A percentile compares a stretch with the other conserved stretches of the same genome.
phyloP scores from a whole-genome alignment of 2,329 filamentous ascomycete genomes.

The Aphanocladium album region DNA sequence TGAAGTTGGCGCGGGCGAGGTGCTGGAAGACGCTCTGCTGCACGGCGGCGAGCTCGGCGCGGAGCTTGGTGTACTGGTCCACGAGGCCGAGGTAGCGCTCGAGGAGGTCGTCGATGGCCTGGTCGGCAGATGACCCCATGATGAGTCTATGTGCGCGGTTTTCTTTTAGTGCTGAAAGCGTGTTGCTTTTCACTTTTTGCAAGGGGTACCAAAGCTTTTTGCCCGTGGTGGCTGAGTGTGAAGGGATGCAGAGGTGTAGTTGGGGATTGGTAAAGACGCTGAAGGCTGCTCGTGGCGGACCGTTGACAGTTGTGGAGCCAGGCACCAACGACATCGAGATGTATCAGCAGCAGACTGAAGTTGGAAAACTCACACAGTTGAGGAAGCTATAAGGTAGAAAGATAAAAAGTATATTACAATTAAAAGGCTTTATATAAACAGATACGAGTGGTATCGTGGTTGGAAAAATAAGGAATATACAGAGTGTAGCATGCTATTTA shows the following conservation, averaged over 20 bases:
- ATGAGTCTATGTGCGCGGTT: not conserved
- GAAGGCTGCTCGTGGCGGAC: not conserved
- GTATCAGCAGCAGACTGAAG: too few species aligned
- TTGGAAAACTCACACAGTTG: too few species aligned
- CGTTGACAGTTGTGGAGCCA: not conserved
- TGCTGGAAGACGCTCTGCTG: constrained; percentile 53
- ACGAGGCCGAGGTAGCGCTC: constrained; percentile 61
- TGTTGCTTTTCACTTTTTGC: too few species aligned
- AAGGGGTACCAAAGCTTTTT: too few species aligned
- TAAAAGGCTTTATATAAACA: too few species aligned
- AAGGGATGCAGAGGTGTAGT: too few species aligned
- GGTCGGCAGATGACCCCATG: constrained; percentile 11
- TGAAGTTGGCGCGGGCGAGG: constrained; percentile 72
- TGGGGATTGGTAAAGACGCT: too few species aligned
- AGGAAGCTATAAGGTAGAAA: too few species aligned
- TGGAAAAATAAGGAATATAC: too few species aligned
- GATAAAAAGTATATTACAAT: too few species aligned
- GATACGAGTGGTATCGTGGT: too few species aligned
- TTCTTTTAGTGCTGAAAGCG: not conserved
- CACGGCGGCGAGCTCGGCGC: constrained; percentile 45
- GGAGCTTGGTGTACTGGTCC: constrained; percentile 60
- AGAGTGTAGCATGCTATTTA: not conserved
- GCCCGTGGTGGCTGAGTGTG: too few species aligned
- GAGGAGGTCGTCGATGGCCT: constrained; percentile 57
- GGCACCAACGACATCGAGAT: not conserved